Evolutionary conservation across 805 yeast genomes (phyloP).

Genomic region (Saccharomyces jurei): DNA sequence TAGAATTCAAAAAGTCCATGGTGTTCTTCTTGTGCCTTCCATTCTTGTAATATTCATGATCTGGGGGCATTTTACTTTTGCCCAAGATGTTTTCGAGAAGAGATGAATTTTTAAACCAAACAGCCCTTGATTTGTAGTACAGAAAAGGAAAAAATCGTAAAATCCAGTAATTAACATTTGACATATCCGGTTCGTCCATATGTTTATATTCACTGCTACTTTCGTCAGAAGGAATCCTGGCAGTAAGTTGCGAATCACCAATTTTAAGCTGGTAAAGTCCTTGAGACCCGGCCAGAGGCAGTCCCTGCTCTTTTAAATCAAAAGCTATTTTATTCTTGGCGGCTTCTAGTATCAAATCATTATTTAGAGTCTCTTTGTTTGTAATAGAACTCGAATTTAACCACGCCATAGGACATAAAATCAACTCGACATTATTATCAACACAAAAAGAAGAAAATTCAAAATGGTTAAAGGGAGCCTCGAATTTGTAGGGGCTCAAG

Average conservation of each 20-base stretch:
- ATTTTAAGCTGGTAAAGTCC: slow-evolving; percentile 18
- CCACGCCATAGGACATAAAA: slow-evolving; percentile 87
- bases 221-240: neutral
- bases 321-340: neutral
- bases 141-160: slow-evolving; percentile 58
- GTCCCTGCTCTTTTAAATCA: slow-evolving; percentile 6
- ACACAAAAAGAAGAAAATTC: slow-evolving; percentile 59
- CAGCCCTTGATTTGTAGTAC: slow-evolving; percentile 26
- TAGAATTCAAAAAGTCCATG: neutral
- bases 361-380: neutral
- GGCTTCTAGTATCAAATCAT: neutral
- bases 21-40: neutral
- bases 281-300: slow-evolving; percentile 24
- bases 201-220: slow-evolving; percentile 14
- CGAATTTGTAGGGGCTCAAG: slow-evolving; percentile 75
- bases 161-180: slow-evolving; percentile 67
- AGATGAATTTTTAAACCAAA: slow-evolving; percentile 10
- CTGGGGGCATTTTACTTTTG: neutral
- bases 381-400: slow-evolving; percentile 42
- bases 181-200: slow-evolving; percentile 35
- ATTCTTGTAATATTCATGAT: neutral
- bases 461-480: slow-evolving; percentile 65
- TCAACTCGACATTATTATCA: slow-evolving; percentile 41
- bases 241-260: slow-evolving; percentile 2
- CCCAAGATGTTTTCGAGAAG: neutral